Conservation (phyloP, 352 stramenopile genomes). For the Phytophthora idaei region DNA sequence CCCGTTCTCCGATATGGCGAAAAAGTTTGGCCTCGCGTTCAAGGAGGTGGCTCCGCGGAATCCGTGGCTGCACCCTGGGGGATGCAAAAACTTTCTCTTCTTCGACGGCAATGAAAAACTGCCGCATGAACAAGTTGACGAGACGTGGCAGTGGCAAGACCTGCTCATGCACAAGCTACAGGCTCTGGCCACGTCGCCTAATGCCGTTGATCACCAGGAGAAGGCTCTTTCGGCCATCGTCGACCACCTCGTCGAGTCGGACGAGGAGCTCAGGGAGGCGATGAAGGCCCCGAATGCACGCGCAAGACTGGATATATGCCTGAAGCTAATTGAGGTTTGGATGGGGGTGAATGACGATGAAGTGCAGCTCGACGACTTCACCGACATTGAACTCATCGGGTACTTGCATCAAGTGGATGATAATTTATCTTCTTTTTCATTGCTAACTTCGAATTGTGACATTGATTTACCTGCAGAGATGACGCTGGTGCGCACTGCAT, state of each 20-base stretch:
- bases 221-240: slow-evolving; percentile 47
- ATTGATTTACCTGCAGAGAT: slow-evolving; percentile 34
- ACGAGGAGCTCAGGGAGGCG: slow-evolving; percentile 24
- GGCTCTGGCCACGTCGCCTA: slow-evolving; percentile 30
- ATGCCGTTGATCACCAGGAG: slow-evolving; percentile 10
- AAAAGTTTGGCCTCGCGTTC: slow-evolving; percentile 42
- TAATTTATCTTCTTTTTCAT: background rate
- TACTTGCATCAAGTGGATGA: slow-evolving; percentile 16
- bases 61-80: slow-evolving; percentile 57
- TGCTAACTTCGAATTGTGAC: slow-evolving; percentile 4
- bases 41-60: slow-evolving; percentile 62
- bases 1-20: slow-evolving; percentile 46
- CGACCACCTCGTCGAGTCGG: slow-evolving; percentile 32
- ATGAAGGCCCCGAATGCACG: slow-evolving; percentile 32
- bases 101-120: slow-evolving; percentile 39
- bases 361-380: slow-evolving; percentile 65
- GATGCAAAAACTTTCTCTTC: slow-evolving; percentile 57
- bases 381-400: slow-evolving; percentile 58
- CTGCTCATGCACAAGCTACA: slow-evolving; percentile 54
- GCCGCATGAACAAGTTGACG: slow-evolving; percentile 30
- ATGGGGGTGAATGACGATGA: slow-evolving; percentile 54
- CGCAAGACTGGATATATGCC: slow-evolving; percentile 42
- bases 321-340: slow-evolving; percentile 63
- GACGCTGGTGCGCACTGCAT: slow-evolving; percentile 58
- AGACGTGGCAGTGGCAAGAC: slow-evolving; percentile 56